These are phyloP conservation scores for Backusella tuberculispora DNA, from an alignment of 192 early-diverging fungal genomes.

Conservation along the genomic window DNA sequence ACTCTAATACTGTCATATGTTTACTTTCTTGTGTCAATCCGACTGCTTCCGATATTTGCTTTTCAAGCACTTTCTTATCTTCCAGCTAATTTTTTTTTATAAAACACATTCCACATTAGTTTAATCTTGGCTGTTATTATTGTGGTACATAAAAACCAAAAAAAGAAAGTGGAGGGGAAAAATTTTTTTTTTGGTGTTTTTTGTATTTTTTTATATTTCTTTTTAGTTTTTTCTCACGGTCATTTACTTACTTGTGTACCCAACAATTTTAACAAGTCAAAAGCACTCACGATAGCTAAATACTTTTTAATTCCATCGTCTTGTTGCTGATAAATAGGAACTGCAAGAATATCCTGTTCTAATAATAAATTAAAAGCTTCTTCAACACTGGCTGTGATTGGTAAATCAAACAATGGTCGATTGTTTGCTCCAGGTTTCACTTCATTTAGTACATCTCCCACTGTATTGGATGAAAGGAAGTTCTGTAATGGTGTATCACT, in stretches of 20 bases:
- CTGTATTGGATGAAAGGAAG: conserved; percentile 29
- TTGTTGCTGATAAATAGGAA: conserved; percentile 53
- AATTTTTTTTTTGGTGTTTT: too few relatives aligned
- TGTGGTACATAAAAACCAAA: conserved; percentile 1
- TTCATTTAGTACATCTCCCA: conserved; percentile 21
- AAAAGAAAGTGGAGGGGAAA: too few relatives aligned
- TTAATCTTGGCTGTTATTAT: background rate
- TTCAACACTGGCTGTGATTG: conserved; percentile 54
- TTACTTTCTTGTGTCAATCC: conserved; percentile 29
- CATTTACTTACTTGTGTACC: conserved; percentile 36
- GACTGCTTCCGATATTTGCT: conserved; percentile 28
- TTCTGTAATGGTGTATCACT: background rate
- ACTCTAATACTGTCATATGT: conserved; percentile 15
- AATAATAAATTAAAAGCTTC: conserved; percentile 58
- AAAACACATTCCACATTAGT: background rate
- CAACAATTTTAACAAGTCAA: conserved; percentile 54
- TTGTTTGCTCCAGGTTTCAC: conserved; percentile 18
- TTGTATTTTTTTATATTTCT: too few relatives aligned
- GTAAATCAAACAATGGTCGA: conserved; percentile 50
- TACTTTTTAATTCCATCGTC: conserved; percentile 46
- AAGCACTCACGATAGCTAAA: conserved; percentile 54
- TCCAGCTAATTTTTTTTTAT: background rate
- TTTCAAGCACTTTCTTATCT: conserved; percentile 11
- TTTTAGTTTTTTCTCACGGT: conserved; percentile 22
- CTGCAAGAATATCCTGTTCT: conserved; percentile 55